These are phyloP conservation scores for Epichloe sp. DNA, from an alignment of 2,329 filamentous ascomycete species.

Conservation along the genomic window DNA sequence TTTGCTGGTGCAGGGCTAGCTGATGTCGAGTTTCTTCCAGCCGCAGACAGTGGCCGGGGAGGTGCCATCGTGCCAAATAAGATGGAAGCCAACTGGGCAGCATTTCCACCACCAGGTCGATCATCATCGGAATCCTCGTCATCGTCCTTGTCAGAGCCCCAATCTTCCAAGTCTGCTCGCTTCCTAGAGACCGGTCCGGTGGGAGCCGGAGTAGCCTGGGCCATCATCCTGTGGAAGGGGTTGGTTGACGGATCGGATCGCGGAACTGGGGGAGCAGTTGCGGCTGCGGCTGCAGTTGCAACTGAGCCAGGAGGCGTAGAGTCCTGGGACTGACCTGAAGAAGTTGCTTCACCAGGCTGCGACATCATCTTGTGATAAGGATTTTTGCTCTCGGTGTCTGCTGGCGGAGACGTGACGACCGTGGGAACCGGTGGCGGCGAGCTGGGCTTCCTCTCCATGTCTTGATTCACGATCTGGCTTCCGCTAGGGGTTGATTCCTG, in stretches of 20 bases:
- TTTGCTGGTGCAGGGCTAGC: slow-evolving; percentile 24
- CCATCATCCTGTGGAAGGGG: slow-evolving; percentile 84
- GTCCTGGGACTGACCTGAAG: slow-evolving; percentile 25
- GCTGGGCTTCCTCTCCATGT: slow-evolving; percentile 38
- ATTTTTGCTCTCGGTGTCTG: slow-evolving; percentile 74
- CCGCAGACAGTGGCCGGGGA: slow-evolving; percentile 72
- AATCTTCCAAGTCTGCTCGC: slow-evolving; percentile 52
- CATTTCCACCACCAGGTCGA: slow-evolving; percentile 64
- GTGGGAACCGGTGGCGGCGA: slow-evolving; percentile 40
- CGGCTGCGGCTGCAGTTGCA: slow-evolving; percentile 1
- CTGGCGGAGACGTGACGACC: slow-evolving; percentile 38
- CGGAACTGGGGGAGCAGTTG: slow-evolving; percentile 24
- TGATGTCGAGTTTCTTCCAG: slow-evolving; percentile 52
- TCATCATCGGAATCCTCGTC: slow-evolving; percentile 66
- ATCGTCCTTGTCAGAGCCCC: slow-evolving; percentile 62
- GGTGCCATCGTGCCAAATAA: slow-evolving; percentile 96
- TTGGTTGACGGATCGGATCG: slow-evolving; percentile 66
- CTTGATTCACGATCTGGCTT: slow-evolving; percentile 39
- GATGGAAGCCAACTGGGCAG: slow-evolving; percentile 85
- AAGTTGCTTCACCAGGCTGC: slow-evolving; percentile 43
- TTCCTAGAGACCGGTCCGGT: slow-evolving; percentile 40
- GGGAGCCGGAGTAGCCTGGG: slow-evolving; percentile 41
- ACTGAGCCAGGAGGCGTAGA: slow-evolving; percentile 19
- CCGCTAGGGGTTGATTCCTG: slow-evolving; percentile 41
- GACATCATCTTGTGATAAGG: slow-evolving; percentile 88